Base-by-base conservation (phyloP, 352 stramenopile genomes). In the Thraustochytrium sp. region DNA sequence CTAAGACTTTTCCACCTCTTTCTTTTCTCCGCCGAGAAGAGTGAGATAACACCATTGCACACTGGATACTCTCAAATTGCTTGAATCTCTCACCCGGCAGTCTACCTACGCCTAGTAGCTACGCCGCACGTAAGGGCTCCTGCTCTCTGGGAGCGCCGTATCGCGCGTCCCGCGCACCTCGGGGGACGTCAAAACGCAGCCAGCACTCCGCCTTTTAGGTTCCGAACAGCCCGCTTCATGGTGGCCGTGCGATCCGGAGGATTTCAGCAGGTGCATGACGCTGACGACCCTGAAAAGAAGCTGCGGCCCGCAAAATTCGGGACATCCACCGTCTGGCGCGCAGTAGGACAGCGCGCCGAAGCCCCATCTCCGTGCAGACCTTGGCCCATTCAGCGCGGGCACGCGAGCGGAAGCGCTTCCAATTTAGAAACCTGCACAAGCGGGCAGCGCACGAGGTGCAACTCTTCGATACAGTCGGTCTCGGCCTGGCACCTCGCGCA, bases 341-440 rank as follows among this genome's bases (percentile, higher is more conserved):
- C 89, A 93, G 75, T 89, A 94, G n/a, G 91, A 88, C 5, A 85
- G 84, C 31, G 94, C 49, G 63, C 94, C 89, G 26, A 95, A 87
- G 38, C 84, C 87, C 88, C 75, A 95, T 90, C 36, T 83, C 84
- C 18, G 90, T 92, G 85, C 89, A 44, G 40, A 21, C 26, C 59
- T 9, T 49, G 23, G 16, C 26, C 59, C 13, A 11, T 2, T 46
- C 0, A 18, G 59, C 42, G 36, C 13, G 16, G 59, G 26, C 59
- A 42, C 59, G 13, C n/a, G 59, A 93, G 44, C 88, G 23, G 26
- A 75, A 75, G 26, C 62, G 62, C 31, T 75, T 75, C 4, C 51
- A 18, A 54, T 75, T 29, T 0, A 75, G 0, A 16, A 75, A 29
- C 16, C 51, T 18, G 11, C 11, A 75, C 62, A 26, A 26, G n/a